Percentiles rank a stretch among this genome's conserved stretches.
phyloP scores from a whole-genome alignment of 257 asterid genomes.

The Nicotiana knightiana region DNA sequence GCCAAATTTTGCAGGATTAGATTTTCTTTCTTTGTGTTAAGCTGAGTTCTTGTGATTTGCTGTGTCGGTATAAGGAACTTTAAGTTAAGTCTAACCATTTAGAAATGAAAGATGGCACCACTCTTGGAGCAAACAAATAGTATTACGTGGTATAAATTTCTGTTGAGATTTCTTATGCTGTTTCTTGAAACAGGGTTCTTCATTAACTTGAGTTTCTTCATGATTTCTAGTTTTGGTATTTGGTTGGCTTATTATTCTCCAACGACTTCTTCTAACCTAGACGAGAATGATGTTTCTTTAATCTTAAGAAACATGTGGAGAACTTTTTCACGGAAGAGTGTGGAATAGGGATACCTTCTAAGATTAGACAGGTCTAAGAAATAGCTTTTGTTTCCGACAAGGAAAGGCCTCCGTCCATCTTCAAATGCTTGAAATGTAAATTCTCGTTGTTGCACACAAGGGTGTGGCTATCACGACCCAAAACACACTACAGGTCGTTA shows the following conservation, averaged over 20 bases:
- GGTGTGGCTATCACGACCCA: too few species aligned
- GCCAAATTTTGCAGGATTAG: slow-evolving; percentile 65
- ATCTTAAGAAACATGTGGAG: slow-evolving; percentile 22
- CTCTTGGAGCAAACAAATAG: neutral
- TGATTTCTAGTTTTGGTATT: neutral
- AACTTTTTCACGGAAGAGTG: neutral
- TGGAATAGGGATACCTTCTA: slow-evolving; percentile 19
- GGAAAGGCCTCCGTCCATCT: slow-evolving; percentile 20
- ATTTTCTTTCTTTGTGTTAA: slow-evolving; percentile 7
- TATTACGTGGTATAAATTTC: neutral
- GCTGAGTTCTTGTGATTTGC: neutral
- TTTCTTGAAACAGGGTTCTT: neutral
- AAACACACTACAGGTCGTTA: too few species aligned
- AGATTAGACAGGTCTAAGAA: slow-evolving; percentile 37
- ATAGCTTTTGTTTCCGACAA: slow-evolving; percentile 37
- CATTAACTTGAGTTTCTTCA: neutral
- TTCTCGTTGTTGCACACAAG: too few species aligned
- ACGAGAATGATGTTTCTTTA: slow-evolving; percentile 11
- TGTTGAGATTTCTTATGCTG: neutral
- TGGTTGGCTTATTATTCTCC: neutral
- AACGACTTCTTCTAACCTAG: neutral
- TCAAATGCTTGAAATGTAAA: neutral
- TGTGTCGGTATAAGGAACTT: slow-evolving; percentile 1
- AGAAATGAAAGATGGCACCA: neutral
- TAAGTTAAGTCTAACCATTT: neutral